Conservation (phyloP, 352 stramenopile genomes). For the Aphanomyces stellatus region DNA sequence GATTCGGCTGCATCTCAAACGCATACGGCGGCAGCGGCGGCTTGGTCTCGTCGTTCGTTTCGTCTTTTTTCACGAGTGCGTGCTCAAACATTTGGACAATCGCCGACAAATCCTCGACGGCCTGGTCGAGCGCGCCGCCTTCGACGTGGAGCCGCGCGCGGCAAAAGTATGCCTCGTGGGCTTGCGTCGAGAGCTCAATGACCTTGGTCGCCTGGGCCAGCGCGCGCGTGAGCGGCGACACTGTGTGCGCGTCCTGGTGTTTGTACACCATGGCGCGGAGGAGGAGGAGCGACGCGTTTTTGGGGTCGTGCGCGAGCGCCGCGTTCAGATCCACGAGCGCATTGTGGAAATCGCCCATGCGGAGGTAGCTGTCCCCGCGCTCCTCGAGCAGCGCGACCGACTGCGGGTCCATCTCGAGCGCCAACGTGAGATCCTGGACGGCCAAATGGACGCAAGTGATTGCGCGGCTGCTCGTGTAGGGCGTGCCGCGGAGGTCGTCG, state of each 20-base stretch:
- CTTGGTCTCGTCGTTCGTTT: not conserved
- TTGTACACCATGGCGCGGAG: not conserved
- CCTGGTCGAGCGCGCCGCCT: not conserved
- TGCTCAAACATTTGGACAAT: slow-evolving; percentile 3
- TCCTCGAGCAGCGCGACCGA: slow-evolving; percentile 37
- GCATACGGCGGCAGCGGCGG: not conserved
- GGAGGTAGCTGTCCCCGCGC: slow-evolving; percentile 37
- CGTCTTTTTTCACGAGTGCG: not conserved
- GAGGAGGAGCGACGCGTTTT: not conserved
- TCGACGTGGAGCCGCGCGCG: not conserved
- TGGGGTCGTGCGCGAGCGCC: not conserved
- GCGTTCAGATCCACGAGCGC: slow-evolving; percentile 21
- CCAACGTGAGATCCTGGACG: slow-evolving; percentile 48
- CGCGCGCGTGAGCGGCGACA: not conserved
- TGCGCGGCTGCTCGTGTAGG: slow-evolving; percentile 29
- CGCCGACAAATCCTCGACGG: not conserved
- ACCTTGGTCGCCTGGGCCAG: not conserved
- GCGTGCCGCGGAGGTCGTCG: not conserved
- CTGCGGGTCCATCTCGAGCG: slow-evolving; percentile 36
- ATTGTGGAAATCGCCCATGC: slow-evolving; percentile 44
- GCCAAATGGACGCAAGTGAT: slow-evolving; percentile 39
- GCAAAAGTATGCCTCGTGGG: slow-evolving; percentile 3
- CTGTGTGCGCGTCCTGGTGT: not conserved
- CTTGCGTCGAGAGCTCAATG: not conserved
- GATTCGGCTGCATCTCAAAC: not conserved